Percentiles rank a stretch among this genome's conserved stretches.
Evolutionary conservation across 257 asterid species (phyloP).

Genomic region (Solanum pennellii): DNA sequence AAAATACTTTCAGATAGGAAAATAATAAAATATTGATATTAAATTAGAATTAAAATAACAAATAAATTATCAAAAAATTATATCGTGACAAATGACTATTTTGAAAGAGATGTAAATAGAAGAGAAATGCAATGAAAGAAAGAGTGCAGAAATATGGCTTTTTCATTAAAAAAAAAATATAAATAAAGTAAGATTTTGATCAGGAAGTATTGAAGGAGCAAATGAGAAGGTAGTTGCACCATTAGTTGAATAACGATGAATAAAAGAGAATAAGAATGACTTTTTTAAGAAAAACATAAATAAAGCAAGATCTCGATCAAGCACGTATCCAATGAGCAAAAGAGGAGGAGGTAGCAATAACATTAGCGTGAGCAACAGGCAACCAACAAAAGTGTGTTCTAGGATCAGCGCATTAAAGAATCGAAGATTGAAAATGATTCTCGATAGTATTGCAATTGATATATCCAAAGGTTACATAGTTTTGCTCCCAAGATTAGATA

Average conservation of each 20-base stretch:
- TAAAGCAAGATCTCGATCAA: neutral
- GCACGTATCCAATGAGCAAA: neutral
- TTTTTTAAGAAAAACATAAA: too few species aligned
- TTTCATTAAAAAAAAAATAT: too few species aligned
- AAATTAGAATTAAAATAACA: neutral
- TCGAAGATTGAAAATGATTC: too few species aligned
- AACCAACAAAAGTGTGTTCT: neutral
- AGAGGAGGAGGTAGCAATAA: neutral
- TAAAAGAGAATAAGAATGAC: neutral
- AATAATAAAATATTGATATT: neutral
- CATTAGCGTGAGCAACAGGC: neutral
- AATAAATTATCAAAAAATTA: too few species aligned
- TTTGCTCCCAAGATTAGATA: too few species aligned
- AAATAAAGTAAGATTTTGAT: too few species aligned
- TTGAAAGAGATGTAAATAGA: neutral
- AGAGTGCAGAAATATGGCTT: neutral
- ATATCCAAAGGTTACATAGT: too few species aligned
- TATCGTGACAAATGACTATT: neutral
- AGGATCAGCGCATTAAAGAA: too few species aligned
- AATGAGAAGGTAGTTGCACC: neutral
- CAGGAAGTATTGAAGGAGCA: neutral
- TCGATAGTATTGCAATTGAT: too few species aligned
- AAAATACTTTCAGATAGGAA: neutral
- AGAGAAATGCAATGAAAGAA: neutral
- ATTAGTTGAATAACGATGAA: neutral